Base-by-base conservation (phyloP, 2,329 filamentous ascomycete genomes). In the Fusarium veterinarium region DNA sequence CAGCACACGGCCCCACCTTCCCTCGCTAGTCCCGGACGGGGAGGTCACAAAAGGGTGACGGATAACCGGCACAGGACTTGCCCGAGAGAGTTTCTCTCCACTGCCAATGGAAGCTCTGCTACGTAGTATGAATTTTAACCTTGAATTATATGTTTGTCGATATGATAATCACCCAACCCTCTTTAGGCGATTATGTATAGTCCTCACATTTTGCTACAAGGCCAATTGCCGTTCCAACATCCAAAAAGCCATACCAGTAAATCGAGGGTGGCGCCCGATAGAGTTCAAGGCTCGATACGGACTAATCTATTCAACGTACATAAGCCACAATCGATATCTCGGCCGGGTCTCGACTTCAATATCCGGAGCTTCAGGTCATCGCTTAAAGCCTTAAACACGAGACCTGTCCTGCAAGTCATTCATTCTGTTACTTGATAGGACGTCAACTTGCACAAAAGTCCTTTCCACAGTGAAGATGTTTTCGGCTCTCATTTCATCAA, bases 21-120 rank as follows among this genome's bases (percentile, higher is more conserved):
- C 58, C 52, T 65, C 60, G 67, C 74, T 77, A 77, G 67, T 64
- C 73, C 75, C 45, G 59, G 69, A 72, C 41, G 73, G 70, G 76
- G 69, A 77, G 76, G 75, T 77, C 41, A 58, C 55, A 58, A 58
- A 58, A 58, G 31, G 23, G 30, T 48, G 41, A 58, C 55, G 55
- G 55, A 35, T 58, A 58, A 58, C 23, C 55, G 55, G 55, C 55
- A 58, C 31, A 55, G 41, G 12, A 56, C 49, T 41, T 53, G 49
- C 35, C 49, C 30, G 35, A 30, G 25, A 53, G 16, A 53, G 20
- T 52, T 46, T 45, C 45, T 64, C 51, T 48, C 65, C 65, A 52
- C 59, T 40, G 48, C 41, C 49, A 64, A 69, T 69, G 49, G 57
- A 63, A 41, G 48, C 55, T 37, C 25, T 44, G 28, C 30, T 56